phyloP scores from a whole-genome alignment of 2,329 filamentous ascomycete species.

The Trichoderma atroviride region DNA sequence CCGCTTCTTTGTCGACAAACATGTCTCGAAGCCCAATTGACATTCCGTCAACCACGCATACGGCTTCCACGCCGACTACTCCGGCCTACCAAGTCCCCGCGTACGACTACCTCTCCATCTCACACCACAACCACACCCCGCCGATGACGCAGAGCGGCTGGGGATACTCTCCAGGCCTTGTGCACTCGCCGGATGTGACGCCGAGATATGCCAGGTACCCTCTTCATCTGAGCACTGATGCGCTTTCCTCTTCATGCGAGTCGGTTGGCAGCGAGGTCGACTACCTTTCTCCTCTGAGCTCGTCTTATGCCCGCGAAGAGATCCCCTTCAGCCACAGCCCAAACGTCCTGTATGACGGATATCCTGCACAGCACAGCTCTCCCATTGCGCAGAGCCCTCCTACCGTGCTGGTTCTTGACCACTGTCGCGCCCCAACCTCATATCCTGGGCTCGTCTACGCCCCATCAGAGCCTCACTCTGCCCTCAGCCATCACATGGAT shows the following conservation, averaged over 20 bases:
- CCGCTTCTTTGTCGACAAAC: constrained; percentile 37
- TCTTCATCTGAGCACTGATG: constrained; percentile 52
- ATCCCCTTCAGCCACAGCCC: constrained; percentile 60
- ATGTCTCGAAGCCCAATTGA: constrained; percentile 42
- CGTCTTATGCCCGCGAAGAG: constrained; percentile 60
- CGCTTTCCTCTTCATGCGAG: constrained; percentile 59
- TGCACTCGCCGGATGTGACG: constrained; percentile 39
- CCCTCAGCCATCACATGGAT: constrained; percentile 59
- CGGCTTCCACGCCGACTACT: constrained; percentile 50
- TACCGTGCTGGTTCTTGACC: constrained; percentile 58
- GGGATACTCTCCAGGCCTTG: constrained; percentile 50
- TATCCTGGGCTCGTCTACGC: constrained; percentile 64
- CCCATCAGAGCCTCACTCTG: constrained; percentile 63
- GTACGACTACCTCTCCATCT: constrained; percentile 57
- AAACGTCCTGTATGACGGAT: constrained; percentile 60
- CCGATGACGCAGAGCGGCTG: constrained; percentile 48
- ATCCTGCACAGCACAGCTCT: constrained; percentile 53
- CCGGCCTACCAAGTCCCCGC: constrained; percentile 38
- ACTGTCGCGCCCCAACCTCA: constrained; percentile 58
- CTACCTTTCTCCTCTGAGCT: constrained; percentile 63
- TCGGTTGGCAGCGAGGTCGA: constrained; percentile 65
- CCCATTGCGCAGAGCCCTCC: constrained; percentile 59
- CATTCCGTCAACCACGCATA: constrained; percentile 36
- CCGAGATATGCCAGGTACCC: constrained; percentile 51
- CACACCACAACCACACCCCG: constrained; percentile 49